Evolutionary conservation across 2,329 filamentous ascomycete species (phyloP), one percentile per base, ranked within the genome.

Genomic region (Hypoxylon sp.): DNA sequence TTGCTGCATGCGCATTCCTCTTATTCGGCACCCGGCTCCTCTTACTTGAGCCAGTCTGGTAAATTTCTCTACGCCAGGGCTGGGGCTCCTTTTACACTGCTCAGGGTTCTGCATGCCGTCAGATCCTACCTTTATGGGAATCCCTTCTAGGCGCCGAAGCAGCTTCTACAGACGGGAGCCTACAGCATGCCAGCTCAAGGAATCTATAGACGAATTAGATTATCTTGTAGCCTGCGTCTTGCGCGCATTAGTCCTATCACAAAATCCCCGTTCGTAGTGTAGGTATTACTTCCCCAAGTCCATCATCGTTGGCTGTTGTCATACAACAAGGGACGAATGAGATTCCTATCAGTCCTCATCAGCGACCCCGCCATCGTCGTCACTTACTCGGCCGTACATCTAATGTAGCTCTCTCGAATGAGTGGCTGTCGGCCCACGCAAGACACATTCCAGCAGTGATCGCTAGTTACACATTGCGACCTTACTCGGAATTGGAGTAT

Each of bases 401-500:
- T 48, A 42, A 60, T 65, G 64, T 67, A 63, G 54, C 56, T 58
- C 63, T 56, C 54, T 58, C 14, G 33, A 61, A 63, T 47, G 46
- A 67, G 63, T 65, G 69, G 60, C 54, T 61, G 69, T 50, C 53
- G 52, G 61, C 61, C 63, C 61, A 67, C 63, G 63, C 69, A 64
- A 71, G 63, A 70, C 52, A 56, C 51, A 24, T 47, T 67, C 29
- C 59, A 50, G 60, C 56, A 60, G 61, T 53, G 63, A 65, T 69
- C 60, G 63, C 69, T 65, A 71, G 69, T 71, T 70, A 63, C 66
- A 70, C 69, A 48, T 58, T 67, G 60, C 66, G 69, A 65, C 69
- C 57, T 60, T 66, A 39, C 50, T 62, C 31, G 55, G 56, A 57
- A 47, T 62, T 59, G 58, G 55, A 59, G 54, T 59, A 63, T 44